Evolutionary conservation across 2,329 filamentous ascomycete genomes (phyloP).

Genomic region (Hyphodiscus sp.): DNA sequence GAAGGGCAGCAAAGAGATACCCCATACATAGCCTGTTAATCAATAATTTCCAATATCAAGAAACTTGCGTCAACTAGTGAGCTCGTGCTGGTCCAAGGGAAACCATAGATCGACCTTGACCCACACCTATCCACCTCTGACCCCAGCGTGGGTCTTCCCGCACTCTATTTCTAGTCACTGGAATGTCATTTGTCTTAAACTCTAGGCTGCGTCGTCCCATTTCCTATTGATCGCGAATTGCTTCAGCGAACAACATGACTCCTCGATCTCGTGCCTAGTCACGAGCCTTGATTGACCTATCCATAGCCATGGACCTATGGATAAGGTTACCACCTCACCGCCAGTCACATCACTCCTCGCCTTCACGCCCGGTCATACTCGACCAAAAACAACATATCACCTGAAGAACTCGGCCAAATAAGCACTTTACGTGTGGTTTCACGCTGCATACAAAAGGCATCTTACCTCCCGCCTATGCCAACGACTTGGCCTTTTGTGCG

Average conservation of each 20-base stretch:
- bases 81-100: not conserved
- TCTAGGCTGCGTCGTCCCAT: not conserved
- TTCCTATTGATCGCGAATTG: not conserved
- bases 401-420: not conserved
- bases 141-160: not conserved
- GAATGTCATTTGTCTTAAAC: not conserved
- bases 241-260: not conserved
- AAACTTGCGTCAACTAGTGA: too few species aligned
- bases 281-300: not conserved
- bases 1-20: not conserved
- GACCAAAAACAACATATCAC: not conserved
- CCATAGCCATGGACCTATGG: not conserved
- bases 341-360: not conserved
- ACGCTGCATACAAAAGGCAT: not conserved
- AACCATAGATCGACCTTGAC: not conserved
- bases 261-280: not conserved
- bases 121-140: not conserved
- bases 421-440: not conserved
- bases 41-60: not conserved
- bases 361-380: not conserved
- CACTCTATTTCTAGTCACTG: not conserved
- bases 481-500: not conserved
- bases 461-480: not conserved
- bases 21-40: constrained; percentile 1
- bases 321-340: not conserved